Percentiles rank a stretch among this genome's conserved stretches.
Evolutionary conservation across 352 stramenopile species (phyloP).

Genomic region (Pseudoperonospora humuli): DNA sequence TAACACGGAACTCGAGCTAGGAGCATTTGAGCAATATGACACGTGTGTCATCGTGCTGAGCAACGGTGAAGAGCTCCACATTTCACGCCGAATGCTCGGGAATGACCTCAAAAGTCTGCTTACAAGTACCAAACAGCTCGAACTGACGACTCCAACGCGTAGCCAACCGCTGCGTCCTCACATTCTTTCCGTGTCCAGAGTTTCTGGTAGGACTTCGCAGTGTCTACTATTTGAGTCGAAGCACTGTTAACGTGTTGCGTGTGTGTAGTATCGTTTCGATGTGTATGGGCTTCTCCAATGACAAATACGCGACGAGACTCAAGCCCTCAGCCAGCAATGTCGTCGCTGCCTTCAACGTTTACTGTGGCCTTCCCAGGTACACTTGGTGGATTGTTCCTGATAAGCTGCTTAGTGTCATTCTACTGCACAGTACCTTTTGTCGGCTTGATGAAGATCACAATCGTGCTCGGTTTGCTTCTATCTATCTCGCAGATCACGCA

Average conservation of each 20-base stretch:
- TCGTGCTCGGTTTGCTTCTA: constrained; percentile 71
- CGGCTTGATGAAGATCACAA: constrained; percentile 82
- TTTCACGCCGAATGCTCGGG: constrained; percentile 44
- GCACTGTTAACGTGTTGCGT: constrained; percentile 4
- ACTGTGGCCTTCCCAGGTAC: constrained; percentile 56
- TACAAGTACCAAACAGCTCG: constrained; percentile 41
- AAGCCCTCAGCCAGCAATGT: constrained; percentile 26
- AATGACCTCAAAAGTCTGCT: constrained; percentile 30
- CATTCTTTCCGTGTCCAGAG: constrained; percentile 47
- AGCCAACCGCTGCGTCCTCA: constrained; percentile 42
- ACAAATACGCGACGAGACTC: constrained; percentile 39
- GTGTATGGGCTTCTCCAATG: constrained; percentile 25
- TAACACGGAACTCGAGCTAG: constrained; percentile 41
- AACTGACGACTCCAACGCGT: constrained; percentile 41
- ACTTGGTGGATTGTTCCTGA: constrained; percentile 61
- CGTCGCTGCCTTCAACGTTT: constrained; percentile 45
- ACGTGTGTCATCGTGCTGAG: constrained; percentile 62
- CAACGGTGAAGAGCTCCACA: constrained; percentile 64
- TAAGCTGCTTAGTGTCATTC: constrained; percentile 69
- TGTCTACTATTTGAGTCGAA: not conserved
- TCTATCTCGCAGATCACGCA: constrained; percentile 69
- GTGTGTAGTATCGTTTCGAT: constrained; percentile 44
- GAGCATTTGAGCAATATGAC: constrained; percentile 45
- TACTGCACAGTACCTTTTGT: constrained; percentile 66
- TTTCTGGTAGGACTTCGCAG: constrained; percentile 33